phyloP scores from a whole-genome alignment of 2,329 filamentous ascomycete species.

The Phaeosphaeriaceae sp. region DNA sequence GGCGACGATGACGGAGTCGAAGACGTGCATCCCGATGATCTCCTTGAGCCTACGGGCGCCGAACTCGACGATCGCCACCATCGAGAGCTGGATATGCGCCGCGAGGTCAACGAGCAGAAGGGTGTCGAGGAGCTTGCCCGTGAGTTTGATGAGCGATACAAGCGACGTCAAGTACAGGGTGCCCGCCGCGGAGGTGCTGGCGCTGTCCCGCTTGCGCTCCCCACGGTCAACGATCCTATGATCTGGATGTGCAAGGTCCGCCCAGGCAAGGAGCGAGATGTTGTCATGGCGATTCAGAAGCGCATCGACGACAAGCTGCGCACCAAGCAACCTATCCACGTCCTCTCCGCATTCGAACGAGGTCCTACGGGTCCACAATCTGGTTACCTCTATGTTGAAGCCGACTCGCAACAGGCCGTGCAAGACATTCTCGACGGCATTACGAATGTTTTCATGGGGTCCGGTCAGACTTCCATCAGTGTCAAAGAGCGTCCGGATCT shows the following conservation, averaged over 20 bases:
- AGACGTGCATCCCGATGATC: conserved; percentile 88
- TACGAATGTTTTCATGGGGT: conserved; percentile 87
- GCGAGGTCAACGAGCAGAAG: conserved; percentile 84
- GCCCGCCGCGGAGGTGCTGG: conserved; percentile 39
- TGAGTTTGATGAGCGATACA: conserved; percentile 81
- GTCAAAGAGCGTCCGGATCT: conserved; percentile 98
- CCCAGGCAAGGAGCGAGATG: conserved; percentile 93
- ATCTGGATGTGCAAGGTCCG: conserved; percentile 96
- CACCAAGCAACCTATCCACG: conserved; percentile 80
- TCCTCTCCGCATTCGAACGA: conserved; percentile 91
- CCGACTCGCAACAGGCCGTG: conserved; percentile 85
- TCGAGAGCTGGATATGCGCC: conserved; percentile 89
- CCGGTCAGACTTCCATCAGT: conserved; percentile 85
- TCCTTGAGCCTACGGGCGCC: conserved; percentile 76
- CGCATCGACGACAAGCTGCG: conserved; percentile 80
- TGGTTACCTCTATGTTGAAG: conserved; percentile 95
- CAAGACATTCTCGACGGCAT: conserved; percentile 82
- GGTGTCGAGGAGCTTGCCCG: conserved; percentile 95
- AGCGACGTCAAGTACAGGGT: conserved; percentile 63
- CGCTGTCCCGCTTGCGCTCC: conserved; percentile 70
- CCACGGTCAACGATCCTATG: conserved; percentile 91
- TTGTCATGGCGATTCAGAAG: conserved; percentile 86
- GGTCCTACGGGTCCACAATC: conserved; percentile 78
- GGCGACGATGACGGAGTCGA: conserved; percentile 86
- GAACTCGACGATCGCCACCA: conserved; percentile 91